phyloP scores from a whole-genome alignment of 2,329 filamentous ascomycete genomes.

The Albifimbria verrucaria region DNA sequence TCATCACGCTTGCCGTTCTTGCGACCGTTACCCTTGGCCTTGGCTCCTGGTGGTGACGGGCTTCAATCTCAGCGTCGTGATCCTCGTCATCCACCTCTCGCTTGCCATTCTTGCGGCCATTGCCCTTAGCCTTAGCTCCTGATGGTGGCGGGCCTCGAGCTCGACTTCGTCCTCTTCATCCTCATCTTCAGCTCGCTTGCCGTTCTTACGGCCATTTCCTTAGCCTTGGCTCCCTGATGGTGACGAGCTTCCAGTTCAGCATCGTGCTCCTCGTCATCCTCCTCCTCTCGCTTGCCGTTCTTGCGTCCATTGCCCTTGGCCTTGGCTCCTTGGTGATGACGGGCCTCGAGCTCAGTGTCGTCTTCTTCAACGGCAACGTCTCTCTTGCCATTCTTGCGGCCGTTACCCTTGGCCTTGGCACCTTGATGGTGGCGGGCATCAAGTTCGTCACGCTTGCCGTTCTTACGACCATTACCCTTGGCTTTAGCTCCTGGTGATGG shows the following conservation, averaged over 20 bases:
- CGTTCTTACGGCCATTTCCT: not conserved
- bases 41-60: constrained; percentile 5
- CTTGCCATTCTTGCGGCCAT: not conserved
- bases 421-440: constrained; percentile 5
- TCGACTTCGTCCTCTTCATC: not conserved
- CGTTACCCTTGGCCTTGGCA: constrained; percentile 3
- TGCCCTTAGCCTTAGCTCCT: not conserved
- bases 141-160: not conserved
- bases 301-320: not conserved
- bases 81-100: not conserved
- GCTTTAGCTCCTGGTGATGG: constrained; percentile 4
- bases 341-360: constrained; percentile 8
- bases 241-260: not conserved
- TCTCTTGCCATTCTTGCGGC: not conserved
- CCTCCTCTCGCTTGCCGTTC: not conserved
- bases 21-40: constrained; percentile 4
- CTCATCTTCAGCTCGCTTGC: not conserved
- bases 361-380: not conserved
- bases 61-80: not conserved
- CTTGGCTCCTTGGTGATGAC: constrained; percentile 13
- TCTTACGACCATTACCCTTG: constrained; percentile 6
- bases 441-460: not conserved
- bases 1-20: not conserved
- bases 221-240: not conserved
- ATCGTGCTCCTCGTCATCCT: not conserved